A percentile compares a stretch with the other conserved stretches of the same genome.
Conservation (phyloP, 352 stramenopile species). For the Pythium dissimile region DNA sequence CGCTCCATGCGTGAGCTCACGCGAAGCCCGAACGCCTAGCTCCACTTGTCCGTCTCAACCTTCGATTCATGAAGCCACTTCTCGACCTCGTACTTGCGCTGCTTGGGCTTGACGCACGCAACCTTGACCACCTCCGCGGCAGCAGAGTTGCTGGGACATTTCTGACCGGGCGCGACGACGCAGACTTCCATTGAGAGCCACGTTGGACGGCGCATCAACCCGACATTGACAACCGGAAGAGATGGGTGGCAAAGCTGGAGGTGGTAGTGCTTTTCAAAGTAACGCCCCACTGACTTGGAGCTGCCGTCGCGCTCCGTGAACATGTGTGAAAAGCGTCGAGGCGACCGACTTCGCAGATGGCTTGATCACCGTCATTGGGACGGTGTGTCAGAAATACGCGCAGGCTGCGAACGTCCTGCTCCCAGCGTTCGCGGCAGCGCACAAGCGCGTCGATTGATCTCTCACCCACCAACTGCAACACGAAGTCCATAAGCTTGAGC, state of each 20-base stretch:
- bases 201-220: neutral
- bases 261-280: neutral
- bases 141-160: neutral
- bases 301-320: neutral
- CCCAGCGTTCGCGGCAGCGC: neutral
- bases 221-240: neutral
- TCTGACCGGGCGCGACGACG: neutral
- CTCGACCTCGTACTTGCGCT: neutral
- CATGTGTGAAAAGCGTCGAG: neutral
- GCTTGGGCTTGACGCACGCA: neutral
- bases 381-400: neutral
- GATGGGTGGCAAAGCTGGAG: neutral
- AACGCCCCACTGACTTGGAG: neutral
- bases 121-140: neutral
- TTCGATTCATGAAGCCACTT: neutral
- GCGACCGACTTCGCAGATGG: neutral
- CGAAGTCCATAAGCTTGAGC: neutral
- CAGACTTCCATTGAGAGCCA: slow-evolving; percentile 2
- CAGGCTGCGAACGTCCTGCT: neutral
- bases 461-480: neutral
- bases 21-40: neutral
- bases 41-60: neutral
- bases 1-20: neutral
- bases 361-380: neutral
- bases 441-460: neutral